Evolutionary conservation across 768 basidiomycete species (phyloP), one percentile per base, ranked within the genome.

Genomic region (Leccinellum albellum): DNA sequence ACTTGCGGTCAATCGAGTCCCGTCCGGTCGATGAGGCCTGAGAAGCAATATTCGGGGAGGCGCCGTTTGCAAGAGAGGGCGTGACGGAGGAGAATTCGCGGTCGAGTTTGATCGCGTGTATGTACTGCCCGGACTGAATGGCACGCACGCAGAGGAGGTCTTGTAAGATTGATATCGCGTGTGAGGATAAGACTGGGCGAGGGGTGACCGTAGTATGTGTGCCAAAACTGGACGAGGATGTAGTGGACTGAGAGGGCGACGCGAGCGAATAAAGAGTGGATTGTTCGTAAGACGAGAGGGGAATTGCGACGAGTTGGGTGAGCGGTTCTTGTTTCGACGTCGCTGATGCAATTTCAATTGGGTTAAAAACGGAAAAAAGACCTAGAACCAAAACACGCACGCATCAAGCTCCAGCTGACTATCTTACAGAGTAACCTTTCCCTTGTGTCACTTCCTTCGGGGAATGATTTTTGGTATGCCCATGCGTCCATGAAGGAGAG

Each of bases 101-200:
- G 68, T 93, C 89, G 44, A 89, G 76, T 72, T 85, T 87, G 66
- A 92, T 82, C 9, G 89, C 91, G n/a, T 84, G 83, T 0, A 79
- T 72, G 63, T 86, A 85, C 56, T 82, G 80, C 4, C 89, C 91
- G 3, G 77, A 79, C 65, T 90, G 86, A 32, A 93, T 81, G 9
- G 92, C 80, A 10, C 91, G 86, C 15, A 88, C 82, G 58, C 87
- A 89, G 28, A 89, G 78, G n/a, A 93, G 79, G 60, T 93, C 88
- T 67, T 90, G 90, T 0, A 93, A 69, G 14, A 82, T 75, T 6
- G 84, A 77, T 24, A 86, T 68, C 2, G 83, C 80, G 2, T 78
- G 63, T 8, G 78, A 60, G 1, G 84, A 74, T 10, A 86, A 70
- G 24, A 50, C 29, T 24, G 58, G 51, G 3, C 50, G 32, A 9